Conservation (phyloP, 2,329 filamentous ascomycete species). For the Penicillium sp. region DNA sequence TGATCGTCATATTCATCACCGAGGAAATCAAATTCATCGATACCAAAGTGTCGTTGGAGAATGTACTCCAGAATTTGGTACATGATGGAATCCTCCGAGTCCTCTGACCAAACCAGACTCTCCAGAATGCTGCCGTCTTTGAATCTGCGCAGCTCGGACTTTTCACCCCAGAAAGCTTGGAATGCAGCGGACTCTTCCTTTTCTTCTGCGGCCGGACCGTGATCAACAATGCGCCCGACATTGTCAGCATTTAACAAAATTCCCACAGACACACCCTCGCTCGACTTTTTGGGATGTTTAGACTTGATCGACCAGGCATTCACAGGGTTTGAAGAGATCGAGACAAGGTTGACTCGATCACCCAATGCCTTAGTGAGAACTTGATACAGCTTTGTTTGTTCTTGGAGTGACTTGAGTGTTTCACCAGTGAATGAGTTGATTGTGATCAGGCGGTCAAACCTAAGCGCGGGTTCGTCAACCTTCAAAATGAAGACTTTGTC, state of each 20-base stretch:
- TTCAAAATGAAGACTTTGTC: slow-evolving; percentile 77
- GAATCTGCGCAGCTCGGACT: slow-evolving; percentile 89
- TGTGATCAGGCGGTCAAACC: slow-evolving; percentile 57
- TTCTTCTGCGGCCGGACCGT: slow-evolving; percentile 82
- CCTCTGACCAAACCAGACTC: slow-evolving; percentile 80
- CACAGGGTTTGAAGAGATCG: slow-evolving; percentile 52
- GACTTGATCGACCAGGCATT: slow-evolving; percentile 53
- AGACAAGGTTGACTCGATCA: slow-evolving; percentile 71
- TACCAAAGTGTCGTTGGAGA: slow-evolving; percentile 68
- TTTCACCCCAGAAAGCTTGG: slow-evolving; percentile 91
- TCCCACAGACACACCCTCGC: slow-evolving; percentile 58
- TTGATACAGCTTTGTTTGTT: slow-evolving; percentile 55
- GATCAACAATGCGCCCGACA: slow-evolving; percentile 76
- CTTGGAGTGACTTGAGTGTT: slow-evolving; percentile 31
- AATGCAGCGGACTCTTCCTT: slow-evolving; percentile 81
- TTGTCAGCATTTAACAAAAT: slow-evolving; percentile 73
- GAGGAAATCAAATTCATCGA: slow-evolving; percentile 56
- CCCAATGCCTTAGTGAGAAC: slow-evolving; percentile 71
- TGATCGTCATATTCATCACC: slow-evolving; percentile 53
- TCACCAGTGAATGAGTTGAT: slow-evolving; percentile 31
- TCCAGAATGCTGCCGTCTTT: slow-evolving; percentile 93
- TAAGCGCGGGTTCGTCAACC: slow-evolving; percentile 52
- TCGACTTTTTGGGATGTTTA: slow-evolving; percentile 31
- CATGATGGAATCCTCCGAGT: slow-evolving; percentile 64
- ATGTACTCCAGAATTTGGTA: slow-evolving; percentile 78